Conservation (phyloP, 2,329 filamentous ascomycete species). For the Microascus cirrosus region DNA sequence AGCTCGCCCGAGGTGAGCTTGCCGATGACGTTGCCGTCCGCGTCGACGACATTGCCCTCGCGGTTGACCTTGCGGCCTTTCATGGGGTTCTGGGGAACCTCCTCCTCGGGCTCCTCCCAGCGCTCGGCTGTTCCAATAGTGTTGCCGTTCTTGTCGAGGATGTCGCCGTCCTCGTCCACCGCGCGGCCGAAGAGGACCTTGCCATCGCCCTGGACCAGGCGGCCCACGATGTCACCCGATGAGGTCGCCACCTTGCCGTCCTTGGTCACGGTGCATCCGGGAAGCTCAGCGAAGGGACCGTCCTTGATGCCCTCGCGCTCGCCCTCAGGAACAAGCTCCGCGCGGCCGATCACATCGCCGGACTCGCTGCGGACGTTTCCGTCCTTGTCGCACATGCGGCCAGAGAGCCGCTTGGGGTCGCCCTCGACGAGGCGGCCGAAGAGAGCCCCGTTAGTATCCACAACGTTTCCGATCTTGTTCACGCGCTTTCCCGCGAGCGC, state of each 20-base stretch:
- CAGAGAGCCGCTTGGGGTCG: constrained; percentile 49
- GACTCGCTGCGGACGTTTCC: constrained; percentile 63
- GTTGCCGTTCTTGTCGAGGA: constrained; percentile 65
- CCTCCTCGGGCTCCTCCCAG: constrained; percentile 44
- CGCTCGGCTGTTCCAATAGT: constrained; percentile 45
- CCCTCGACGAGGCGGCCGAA: constrained; percentile 59
- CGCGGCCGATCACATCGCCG: constrained; percentile 58
- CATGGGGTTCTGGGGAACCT: constrained; percentile 39
- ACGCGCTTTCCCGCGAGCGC: constrained; percentile 58
- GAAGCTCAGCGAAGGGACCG: constrained; percentile 57
- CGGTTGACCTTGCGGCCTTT: constrained; percentile 44
- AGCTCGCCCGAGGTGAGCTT: constrained; percentile 59
- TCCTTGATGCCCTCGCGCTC: constrained; percentile 53
- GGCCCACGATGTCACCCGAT: constrained; percentile 60
- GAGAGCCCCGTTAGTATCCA: constrained; percentile 41
- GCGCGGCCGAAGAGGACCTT: constrained; percentile 61
- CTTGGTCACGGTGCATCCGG: constrained; percentile 54
- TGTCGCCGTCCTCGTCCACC: constrained; percentile 75
- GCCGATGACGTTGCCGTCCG: constrained; percentile 49
- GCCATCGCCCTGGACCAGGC: constrained; percentile 57
- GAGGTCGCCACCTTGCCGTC: constrained; percentile 58
- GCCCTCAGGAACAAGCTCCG: constrained; percentile 56
- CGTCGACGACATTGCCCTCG: constrained; percentile 47
- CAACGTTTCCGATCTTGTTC: constrained; percentile 57
- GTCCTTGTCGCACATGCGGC: constrained; percentile 60